A percentile compares a stretch with the other conserved stretches of the same genome.
phyloP scores from a whole-genome alignment of 257 asterid genomes.

The Parsonsia alboflavescens region DNA sequence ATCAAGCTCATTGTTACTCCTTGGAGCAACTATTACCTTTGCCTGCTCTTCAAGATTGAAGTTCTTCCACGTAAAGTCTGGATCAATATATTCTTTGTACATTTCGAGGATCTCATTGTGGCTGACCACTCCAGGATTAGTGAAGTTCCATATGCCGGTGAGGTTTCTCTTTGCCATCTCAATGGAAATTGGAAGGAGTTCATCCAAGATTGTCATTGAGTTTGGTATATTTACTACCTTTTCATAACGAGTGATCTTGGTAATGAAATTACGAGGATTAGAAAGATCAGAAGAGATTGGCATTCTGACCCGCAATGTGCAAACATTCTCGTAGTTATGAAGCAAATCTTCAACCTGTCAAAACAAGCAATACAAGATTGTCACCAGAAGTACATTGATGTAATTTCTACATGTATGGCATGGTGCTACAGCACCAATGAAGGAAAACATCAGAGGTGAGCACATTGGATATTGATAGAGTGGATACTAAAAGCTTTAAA shows the following conservation, averaged over 20 bases:
- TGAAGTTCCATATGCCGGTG: slow-evolving; percentile 78
- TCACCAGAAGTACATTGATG: not conserved
- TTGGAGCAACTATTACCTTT: slow-evolving; percentile 75
- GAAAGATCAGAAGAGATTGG: slow-evolving; percentile 71
- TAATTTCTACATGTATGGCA: not conserved
- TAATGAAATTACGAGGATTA: slow-evolving; percentile 76
- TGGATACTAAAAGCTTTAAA: too few relatives aligned
- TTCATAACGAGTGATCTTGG: slow-evolving; percentile 64
- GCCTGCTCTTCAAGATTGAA: slow-evolving; percentile 84
- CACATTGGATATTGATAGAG: too few relatives aligned
- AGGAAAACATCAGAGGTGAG: too few relatives aligned
- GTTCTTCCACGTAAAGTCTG: slow-evolving; percentile 58
- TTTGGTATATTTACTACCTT: slow-evolving; percentile 81
- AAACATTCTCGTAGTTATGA: slow-evolving; percentile 67
- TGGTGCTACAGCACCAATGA: not conserved
- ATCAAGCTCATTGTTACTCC: slow-evolving; percentile 80
- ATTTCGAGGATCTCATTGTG: slow-evolving; percentile 76
- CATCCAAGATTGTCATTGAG: slow-evolving; percentile 80
- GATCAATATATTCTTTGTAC: slow-evolving; percentile 63
- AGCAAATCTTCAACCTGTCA: slow-evolving; percentile 75
- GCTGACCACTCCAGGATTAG: slow-evolving; percentile 83
- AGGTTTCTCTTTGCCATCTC: slow-evolving; percentile 86
- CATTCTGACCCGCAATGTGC: slow-evolving; percentile 80
- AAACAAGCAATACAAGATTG: slow-evolving; percentile 7
- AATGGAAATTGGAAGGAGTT: slow-evolving; percentile 75